Base-by-base conservation (phyloP, 176 grass and related monocot genomes). In the Triticum urartu region DNA sequence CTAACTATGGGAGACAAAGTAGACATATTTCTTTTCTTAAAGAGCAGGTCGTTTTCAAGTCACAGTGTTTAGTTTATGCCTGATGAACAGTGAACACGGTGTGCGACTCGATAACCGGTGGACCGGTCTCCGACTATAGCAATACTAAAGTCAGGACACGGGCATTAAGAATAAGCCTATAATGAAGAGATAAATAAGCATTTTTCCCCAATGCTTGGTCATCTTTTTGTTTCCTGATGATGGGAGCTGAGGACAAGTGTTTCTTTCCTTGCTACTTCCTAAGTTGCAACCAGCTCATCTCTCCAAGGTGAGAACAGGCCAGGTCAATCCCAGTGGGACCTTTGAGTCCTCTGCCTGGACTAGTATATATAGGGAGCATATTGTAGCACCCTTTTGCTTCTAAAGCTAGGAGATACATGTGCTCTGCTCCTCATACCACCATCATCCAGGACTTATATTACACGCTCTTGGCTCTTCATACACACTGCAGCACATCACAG, bases 321-420 rank as follows among this genome's bases (percentile, higher is more conserved):
- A 81, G 64, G 70, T 82, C 83, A 78, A 26, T 71, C 21, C 36
- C 83, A 17, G 61, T 82, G 88, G 83, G 78, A 22, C 88, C 48
- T 62, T 59, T 21, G 20, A 59, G 54, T 21, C 54, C 54, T 59
- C 8, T 59, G 18, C n/a, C 71, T 68, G 36, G 86, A 48, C 67
- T 69, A 25, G 45, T 21, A 39, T 61, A 59, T 86, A 82, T 52
- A 77, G 4, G 74, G 25, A 54, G 50, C 50, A 54, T 17, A 18
- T 15, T 1, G 5, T 11, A 47, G 26, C 50, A 7, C 15, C 71
- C 79, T 86, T 77, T 59, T 21, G 72, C 62, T 82, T 17, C 64
- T 32, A 38, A 72, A 39, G 62, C 30, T 86, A 39, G 62, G 18
- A 82, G 69, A 36, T n/a, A 71, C 10, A 62, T 48, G 30, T 65